These are phyloP conservation scores for Lepidium sativum DNA, from an alignment of 345 rosid genomes.

Conservation along the genomic window DNA sequence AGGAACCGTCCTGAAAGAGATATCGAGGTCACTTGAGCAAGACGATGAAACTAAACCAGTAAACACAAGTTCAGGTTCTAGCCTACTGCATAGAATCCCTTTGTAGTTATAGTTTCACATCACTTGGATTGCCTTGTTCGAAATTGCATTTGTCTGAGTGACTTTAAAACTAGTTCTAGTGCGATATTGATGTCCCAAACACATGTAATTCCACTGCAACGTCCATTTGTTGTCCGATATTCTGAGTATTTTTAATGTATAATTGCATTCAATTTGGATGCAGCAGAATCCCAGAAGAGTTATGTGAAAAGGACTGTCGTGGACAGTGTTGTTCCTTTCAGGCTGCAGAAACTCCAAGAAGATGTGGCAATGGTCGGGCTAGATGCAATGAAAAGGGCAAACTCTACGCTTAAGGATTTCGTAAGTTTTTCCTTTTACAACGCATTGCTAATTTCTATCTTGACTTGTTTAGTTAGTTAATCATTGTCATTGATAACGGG, in stretches of 20 bases:
- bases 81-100: background rate
- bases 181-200: background rate
- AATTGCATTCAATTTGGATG: background rate
- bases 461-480: background rate
- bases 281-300: conserved; percentile 16
- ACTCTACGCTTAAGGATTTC: conserved; percentile 89
- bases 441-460: background rate
- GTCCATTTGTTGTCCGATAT: background rate
- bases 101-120: background rate
- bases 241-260: background rate
- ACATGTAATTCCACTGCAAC: background rate
- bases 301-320: conserved; percentile 6
- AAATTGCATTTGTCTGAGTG: background rate
- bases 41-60: conserved; percentile 5
- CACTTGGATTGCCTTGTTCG: background rate
- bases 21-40: conserved; percentile 29
- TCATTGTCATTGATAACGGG: background rate
- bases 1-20: conserved; percentile 37
- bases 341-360: background rate
- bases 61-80: conserved; percentile 20
- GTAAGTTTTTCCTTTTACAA: conserved; percentile 35
- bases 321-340: background rate
- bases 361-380: conserved; percentile 50
- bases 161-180: background rate
- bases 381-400: conserved; percentile 79